Base-by-base conservation (phyloP, 2,329 filamentous ascomycete species). In the Fusarium azukiicola region DNA sequence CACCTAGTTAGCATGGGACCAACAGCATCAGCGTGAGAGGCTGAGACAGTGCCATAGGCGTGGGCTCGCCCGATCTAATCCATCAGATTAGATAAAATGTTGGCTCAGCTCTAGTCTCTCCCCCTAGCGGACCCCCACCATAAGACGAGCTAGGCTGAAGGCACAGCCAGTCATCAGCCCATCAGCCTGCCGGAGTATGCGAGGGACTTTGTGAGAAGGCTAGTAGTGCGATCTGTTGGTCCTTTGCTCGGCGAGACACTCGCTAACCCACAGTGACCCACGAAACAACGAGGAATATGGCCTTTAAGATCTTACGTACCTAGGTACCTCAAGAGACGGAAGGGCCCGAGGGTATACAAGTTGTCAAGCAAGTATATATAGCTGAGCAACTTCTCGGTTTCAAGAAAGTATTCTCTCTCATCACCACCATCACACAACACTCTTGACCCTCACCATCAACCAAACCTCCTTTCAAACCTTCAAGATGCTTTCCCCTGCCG, bases 41-140 rank as follows among this genome's bases (percentile, higher is more conserved):
- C 40, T 14, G 40, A 42, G 40, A 42, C 49, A 54, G n/a, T 63
- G 42, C 23, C 23, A 67, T 27, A 67, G 23, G 21, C 19, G 44
- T 64, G 47, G 17, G 47, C 27, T 54, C 32, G 14, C 17, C 16
- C 11, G 38, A 71, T 71, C 56, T 61, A 56, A 67, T 67, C 64
- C 32, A 67, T 71, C 58, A 46, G 69, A 67, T 67, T 54, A 66
- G 42, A 67, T 67, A 47, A 52, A 66, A 54, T 16, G 44, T 27
- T 67, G 10, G 14, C 32, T 54, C 42, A 67, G 7, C 12, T 19
- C 16, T 36, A 16, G 27, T 23, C 21, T 27, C 16, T 16, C 10
- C 12, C 12, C 50, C 67, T 42, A n/a, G 14, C 17, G 12, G 46
- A 46, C 69, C 69, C 47, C 47, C 46, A 67, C 36, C n/a, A 19